Conservation (phyloP, 495 filamentous ascomycete species). For the Penicillium crystallinum region DNA sequence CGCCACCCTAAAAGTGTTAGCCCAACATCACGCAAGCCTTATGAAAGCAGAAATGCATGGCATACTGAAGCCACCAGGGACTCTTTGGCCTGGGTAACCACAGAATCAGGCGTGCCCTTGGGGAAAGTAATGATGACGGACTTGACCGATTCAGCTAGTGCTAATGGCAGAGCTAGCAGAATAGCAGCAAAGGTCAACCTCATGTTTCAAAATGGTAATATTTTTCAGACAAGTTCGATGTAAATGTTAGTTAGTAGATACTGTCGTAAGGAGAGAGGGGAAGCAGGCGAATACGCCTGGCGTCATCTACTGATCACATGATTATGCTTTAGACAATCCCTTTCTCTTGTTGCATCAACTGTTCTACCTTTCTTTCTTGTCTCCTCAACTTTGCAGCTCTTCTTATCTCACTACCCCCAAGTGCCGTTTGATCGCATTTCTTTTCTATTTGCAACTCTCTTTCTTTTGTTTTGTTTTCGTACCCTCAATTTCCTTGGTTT, state of each 20-base stretch:
- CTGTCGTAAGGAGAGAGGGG: not conserved
- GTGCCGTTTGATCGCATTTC: conserved; percentile 9
- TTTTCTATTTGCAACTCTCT: not conserved
- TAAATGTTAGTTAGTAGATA: not conserved
- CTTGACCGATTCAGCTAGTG: conserved; percentile 56
- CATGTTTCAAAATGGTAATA: conserved; percentile 43
- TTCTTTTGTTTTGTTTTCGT: not conserved
- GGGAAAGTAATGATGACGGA: conserved; percentile 76
- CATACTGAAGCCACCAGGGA: conserved; percentile 64
- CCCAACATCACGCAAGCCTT: not conserved
- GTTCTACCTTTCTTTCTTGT: not conserved
- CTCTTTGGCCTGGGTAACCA: conserved; percentile 65
- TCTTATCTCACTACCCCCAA: not conserved
- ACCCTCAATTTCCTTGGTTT: not conserved
- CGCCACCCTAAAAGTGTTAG: conserved; percentile 20
- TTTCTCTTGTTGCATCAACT: not conserved
- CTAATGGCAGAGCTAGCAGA: conserved; percentile 50
- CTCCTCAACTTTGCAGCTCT: conserved; percentile 1
- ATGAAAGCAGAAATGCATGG: conserved; percentile 4
- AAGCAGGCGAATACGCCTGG: conserved; percentile 2
- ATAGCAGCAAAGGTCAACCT: conserved; percentile 43
- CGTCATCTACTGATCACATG: conserved; percentile 26
- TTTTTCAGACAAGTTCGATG: not conserved
- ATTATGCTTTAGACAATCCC: conserved; percentile 15
- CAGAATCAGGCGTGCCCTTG: conserved; percentile 60